A percentile compares a stretch with the other conserved stretches of the same genome.
Evolutionary conservation across 257 asterid genomes (phyloP).

Genomic region (Coffea eugenioides): DNA sequence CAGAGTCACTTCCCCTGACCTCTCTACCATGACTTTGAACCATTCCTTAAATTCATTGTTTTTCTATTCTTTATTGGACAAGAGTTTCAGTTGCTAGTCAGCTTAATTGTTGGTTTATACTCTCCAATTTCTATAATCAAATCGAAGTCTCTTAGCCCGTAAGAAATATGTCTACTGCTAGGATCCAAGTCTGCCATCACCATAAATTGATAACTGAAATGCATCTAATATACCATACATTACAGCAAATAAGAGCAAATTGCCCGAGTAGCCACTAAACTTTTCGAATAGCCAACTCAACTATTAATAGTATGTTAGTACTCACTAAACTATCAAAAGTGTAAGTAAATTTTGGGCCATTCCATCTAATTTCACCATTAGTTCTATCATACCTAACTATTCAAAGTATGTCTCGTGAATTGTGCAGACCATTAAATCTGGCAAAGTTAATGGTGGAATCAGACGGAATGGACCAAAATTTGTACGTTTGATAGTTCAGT

Average conservation of each 20-base stretch:
- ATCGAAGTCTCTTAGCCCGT: not conserved
- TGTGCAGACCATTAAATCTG: too few species aligned
- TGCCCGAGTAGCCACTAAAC: too few species aligned
- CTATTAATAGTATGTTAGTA: too few species aligned
- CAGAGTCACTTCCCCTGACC: not conserved
- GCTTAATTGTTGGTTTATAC: not conserved
- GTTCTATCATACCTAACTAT: too few species aligned
- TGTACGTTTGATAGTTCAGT: too few species aligned
- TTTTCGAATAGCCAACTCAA: too few species aligned
- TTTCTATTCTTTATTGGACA: not conserved
- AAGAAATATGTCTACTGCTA: not conserved
- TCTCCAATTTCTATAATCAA: not conserved
- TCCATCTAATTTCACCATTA: too few species aligned
- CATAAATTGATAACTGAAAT: not conserved
- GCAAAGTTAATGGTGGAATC: too few species aligned
- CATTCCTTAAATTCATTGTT: not conserved
- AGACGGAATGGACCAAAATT: too few species aligned
- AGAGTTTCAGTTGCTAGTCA: not conserved
- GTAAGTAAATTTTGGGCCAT: too few species aligned
- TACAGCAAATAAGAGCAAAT: not conserved
- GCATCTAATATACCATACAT: not conserved
- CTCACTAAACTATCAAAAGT: too few species aligned
- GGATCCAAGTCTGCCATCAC: not conserved
- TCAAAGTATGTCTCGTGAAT: too few species aligned
- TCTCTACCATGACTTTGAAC: not conserved